Base-by-base conservation (phyloP, 805 yeast genomes). In the Candida insectalens region DNA sequence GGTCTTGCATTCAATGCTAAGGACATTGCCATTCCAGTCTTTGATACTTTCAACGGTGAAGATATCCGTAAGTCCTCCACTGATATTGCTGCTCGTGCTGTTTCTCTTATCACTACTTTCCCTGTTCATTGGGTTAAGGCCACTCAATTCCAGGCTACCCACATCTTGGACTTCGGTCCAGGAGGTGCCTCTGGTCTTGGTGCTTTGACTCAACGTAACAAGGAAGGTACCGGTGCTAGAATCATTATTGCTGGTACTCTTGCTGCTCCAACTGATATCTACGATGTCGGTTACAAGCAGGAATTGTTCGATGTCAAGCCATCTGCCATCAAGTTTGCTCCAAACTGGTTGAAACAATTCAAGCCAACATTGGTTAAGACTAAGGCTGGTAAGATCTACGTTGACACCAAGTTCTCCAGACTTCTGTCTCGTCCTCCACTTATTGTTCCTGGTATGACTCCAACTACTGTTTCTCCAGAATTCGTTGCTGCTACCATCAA, bases 391-490 rank as follows among this genome's bases (percentile, higher is more conserved):
- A 78, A 83, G 57, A 66, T 80, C 32, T 85, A 64, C 52, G 96
- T 92, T 38, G 94, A 88, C 60, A 92, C 99, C 48, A 88, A 87
- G 63, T 87, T 89, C 63, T 83, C 95, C 34, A 72, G 88, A 57
- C 71, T 92, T 49, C 64, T 92, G 43, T 95, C 96, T 42, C 83
- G 87, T 62, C 88, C 98, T 42, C 99, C 98, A 40, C 65, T 92
- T 47, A 80, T 94, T 80, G 92, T 92, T 47, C 95, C 99, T 25
- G 99, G 98, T 67, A 92, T 92, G 99, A 92, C 98, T 27, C 99
- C 99, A 56, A 76, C 95, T 29, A 92, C 98, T 21, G 96, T 88
- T 37, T 80, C 83, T 46, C 92, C 97, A 30, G 88, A 83, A 42
- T 88, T 92, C 50, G 94, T 92, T 38, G 81, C 95, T 41, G 94